Conservation (phyloP, 495 filamentous ascomycete genomes). For the Podospora sp. region DNA sequence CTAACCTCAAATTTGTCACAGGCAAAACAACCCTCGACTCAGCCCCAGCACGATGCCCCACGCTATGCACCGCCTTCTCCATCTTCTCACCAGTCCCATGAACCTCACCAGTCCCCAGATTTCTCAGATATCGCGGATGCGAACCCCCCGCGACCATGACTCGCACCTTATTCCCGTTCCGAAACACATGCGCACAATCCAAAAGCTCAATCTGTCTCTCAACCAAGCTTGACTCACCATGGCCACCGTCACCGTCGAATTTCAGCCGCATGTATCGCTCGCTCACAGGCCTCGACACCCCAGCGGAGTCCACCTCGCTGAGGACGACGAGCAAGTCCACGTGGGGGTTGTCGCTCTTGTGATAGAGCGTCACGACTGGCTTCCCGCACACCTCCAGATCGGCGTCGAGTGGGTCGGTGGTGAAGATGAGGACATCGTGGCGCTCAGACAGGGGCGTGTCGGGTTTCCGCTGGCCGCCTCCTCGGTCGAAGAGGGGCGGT, state of each 20-base stretch:
- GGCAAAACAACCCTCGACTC: not conserved
- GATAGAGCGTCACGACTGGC: constrained; percentile 29
- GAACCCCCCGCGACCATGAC: constrained; percentile 21
- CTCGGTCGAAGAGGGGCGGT: constrained; percentile 2
- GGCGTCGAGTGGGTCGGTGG: constrained; percentile 29
- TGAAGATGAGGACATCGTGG: constrained; percentile 36
- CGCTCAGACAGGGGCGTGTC: constrained; percentile 31
- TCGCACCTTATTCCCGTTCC: constrained; percentile 9
- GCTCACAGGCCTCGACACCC: constrained; percentile 34
- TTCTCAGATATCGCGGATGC: constrained; percentile 15
- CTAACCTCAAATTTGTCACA: not conserved
- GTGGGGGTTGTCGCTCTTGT: constrained; percentile 33
- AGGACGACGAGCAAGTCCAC: constrained; percentile 37
- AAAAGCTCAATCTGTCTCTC: not conserved
- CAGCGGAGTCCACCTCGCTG: constrained; percentile 35
- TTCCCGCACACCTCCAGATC: constrained; percentile 32
- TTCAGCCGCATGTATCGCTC: constrained; percentile 20
- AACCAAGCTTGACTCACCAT: constrained; percentile 17
- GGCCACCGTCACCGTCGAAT: not conserved
- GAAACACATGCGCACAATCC: constrained; percentile 25
- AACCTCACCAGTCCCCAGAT: constrained; percentile 23
- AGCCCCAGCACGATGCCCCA: not conserved
- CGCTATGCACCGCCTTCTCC: not conserved
- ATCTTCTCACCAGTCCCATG: not conserved
- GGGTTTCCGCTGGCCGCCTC: constrained; percentile 19